Evolutionary conservation across 164 flowering plant genomes (phyloP), one percentile per base, ranked within the genome.

Genomic region (Aristolochia californica): DNA sequence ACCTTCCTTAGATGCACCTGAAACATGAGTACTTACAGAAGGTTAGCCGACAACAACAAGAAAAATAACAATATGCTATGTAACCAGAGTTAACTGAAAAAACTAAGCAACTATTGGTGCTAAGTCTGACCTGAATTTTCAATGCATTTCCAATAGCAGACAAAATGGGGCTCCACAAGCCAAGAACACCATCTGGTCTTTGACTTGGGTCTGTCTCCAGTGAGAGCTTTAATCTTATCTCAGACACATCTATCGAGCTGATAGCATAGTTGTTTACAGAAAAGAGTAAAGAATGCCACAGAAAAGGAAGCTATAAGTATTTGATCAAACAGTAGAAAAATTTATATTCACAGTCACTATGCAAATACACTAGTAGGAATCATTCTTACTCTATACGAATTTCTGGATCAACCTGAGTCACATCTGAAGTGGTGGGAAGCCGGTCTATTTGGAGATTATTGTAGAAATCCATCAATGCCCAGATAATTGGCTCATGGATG

Each of bases 141-240:
- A 93, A 78, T 48, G 96, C 91, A 78, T 82, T 89, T 61, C 99
- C 99, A 67, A 93, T 71, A 59, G 96, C 97, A 53, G 97, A 93
- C 20, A 93, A 72, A 65, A 93, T 66, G 48, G 96, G 99, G 65
- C 99, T 84, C 99, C 99, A 93, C 11, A 93, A 75, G n/a, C 99
- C 99, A 53, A 89, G 79, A 70, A 85, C 83, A 30, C 97, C 99
- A 68, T 75, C 82, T 48, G 97, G 99, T 70, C 97, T 82, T 69
- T 89, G 78, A 70, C 77, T 79, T 48, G 96, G 97, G 65, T 77
- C 91, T 45, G 96, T 83, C 77, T 93, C 96, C 61, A 89, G 58
- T 13, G 94, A 68, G 44, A 89, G 61, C 74, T 84, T 93, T 62
- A 93, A 60, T 66, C 93, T 75, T 48, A 89, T 70, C 72, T 93